These are phyloP conservation scores for Penicillium verrucosum DNA, from an alignment of 2,329 filamentous ascomycete genomes.

Conservation along the genomic window DNA sequence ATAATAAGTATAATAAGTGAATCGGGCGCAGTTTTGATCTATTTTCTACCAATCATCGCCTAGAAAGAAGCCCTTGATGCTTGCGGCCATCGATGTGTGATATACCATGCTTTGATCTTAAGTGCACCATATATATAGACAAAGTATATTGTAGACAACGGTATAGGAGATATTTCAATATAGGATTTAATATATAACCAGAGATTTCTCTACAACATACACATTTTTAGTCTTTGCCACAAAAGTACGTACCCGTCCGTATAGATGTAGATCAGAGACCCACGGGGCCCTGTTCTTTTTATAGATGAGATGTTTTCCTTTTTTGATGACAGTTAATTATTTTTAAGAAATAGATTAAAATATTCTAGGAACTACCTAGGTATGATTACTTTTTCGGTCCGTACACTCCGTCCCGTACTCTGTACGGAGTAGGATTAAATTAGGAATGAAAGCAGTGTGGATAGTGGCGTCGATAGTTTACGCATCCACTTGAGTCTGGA, in stretches of 20 bases:
- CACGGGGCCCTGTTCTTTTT: slow-evolving; percentile 4
- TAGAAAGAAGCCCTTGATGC: neutral
- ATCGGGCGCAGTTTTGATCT: neutral
- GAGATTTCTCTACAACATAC: neutral
- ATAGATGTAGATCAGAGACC: slow-evolving; percentile 2
- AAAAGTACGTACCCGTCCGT: neutral
- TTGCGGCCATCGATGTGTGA: neutral
- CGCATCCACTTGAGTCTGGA: slow-evolving; percentile 2
- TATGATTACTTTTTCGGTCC: too few relatives aligned
- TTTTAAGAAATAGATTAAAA: neutral
- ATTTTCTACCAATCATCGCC: neutral
- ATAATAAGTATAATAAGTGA: neutral
- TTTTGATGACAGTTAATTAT: neutral
- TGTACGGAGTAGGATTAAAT: neutral
- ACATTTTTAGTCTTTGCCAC: neutral
- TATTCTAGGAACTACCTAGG: too few relatives aligned
- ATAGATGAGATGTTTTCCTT: neutral
- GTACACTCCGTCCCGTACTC: neutral
- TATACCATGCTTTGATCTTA: neutral
- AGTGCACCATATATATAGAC: neutral
- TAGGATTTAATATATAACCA: too few relatives aligned
- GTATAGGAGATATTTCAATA: too few relatives aligned
- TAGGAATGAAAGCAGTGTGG: neutral
- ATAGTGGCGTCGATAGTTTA: slow-evolving; percentile 8
- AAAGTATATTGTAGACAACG: neutral